A percentile compares a stretch with the other conserved stretches of the same genome.
Evolutionary conservation across 1,139 yeast genomes (phyloP).

Genomic region (Kurtzmaniella quercitrusa): DNA sequence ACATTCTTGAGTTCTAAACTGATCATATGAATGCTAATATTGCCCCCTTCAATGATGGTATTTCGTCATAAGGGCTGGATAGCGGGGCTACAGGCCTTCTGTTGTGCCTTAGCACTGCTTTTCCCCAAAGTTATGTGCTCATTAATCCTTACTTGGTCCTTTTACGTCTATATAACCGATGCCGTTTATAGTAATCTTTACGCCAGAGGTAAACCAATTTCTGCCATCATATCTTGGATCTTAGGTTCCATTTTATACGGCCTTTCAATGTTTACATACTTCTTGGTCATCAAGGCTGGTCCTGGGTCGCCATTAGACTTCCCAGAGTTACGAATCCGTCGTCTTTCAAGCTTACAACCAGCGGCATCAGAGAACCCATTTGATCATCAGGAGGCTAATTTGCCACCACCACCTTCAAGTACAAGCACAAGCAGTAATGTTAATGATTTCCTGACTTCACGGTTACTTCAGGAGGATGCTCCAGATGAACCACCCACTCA

Average conservation of each 20-base stretch:
- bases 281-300: constrained; percentile 51
- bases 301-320: constrained; percentile 60
- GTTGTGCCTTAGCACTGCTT: constrained; percentile 46
- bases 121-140: constrained; percentile 62
- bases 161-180: constrained; percentile 33
- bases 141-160: constrained; percentile 54
- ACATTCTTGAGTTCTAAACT: not conserved
- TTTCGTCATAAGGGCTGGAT: constrained; percentile 10
- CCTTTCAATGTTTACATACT: constrained; percentile 42
- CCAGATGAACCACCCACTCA: constrained; percentile 15
- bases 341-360: constrained; percentile 9
- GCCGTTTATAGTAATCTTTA: constrained; percentile 17
- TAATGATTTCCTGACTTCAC: not conserved
- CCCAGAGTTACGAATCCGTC: constrained; percentile 17
- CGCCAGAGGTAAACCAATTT: constrained; percentile 10
- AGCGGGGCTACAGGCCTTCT: constrained; percentile 19
- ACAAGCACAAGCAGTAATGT: no score
- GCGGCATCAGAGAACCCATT: constrained; percentile 11
- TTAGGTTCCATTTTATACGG: constrained; percentile 18
- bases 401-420: not conserved
- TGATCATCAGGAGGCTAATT: constrained; percentile 6
- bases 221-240: constrained; percentile 8
- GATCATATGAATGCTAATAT: constrained; percentile 16
- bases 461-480: not conserved
- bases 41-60: constrained; percentile 18